phyloP scores from a whole-genome alignment of 257 asterid species.

The Solanum gracilifrons region DNA sequence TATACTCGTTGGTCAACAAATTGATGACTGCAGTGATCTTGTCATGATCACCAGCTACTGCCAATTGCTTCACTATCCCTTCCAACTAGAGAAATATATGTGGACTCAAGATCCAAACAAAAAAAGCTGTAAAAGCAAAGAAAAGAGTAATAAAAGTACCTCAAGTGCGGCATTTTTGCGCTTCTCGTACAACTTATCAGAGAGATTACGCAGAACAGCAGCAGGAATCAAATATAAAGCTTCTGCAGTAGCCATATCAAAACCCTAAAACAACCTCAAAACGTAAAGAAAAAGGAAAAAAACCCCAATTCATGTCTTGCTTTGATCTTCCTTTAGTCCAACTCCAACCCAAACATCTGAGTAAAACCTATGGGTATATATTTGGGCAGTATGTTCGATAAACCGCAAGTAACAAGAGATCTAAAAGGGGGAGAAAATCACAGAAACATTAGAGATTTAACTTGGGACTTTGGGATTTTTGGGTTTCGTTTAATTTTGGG shows the following conservation, averaged over 20 bases:
- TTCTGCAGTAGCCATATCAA: slow-evolving; percentile 37
- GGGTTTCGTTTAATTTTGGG: neutral
- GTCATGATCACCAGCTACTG: slow-evolving; percentile 67
- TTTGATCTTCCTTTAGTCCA: neutral
- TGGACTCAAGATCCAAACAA: neutral
- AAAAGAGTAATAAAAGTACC: slow-evolving; percentile 19
- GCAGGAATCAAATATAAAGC: slow-evolving; percentile 69
- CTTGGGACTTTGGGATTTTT: neutral
- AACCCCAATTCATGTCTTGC: neutral
- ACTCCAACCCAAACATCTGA: neutral
- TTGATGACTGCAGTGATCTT: slow-evolving; percentile 70
- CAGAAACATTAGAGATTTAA: neutral
- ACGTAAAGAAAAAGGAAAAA: neutral
- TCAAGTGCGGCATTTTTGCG: slow-evolving; percentile 98
- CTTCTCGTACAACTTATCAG: slow-evolving; percentile 95
- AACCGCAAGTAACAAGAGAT: neutral
- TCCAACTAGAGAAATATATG: slow-evolving; percentile 50
- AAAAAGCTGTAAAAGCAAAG: neutral
- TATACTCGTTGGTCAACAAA: slow-evolving; percentile 65
- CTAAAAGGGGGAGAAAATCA: neutral
- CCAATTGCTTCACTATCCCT: slow-evolving; percentile 86
- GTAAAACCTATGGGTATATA: neutral
- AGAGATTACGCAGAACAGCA: slow-evolving; percentile 82
- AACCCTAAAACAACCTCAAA: slow-evolving; percentile 16
- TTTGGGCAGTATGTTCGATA: neutral